phyloP scores from a whole-genome alignment of 2,329 filamentous ascomycete genomes.

The Fusarium xyrophilum region DNA sequence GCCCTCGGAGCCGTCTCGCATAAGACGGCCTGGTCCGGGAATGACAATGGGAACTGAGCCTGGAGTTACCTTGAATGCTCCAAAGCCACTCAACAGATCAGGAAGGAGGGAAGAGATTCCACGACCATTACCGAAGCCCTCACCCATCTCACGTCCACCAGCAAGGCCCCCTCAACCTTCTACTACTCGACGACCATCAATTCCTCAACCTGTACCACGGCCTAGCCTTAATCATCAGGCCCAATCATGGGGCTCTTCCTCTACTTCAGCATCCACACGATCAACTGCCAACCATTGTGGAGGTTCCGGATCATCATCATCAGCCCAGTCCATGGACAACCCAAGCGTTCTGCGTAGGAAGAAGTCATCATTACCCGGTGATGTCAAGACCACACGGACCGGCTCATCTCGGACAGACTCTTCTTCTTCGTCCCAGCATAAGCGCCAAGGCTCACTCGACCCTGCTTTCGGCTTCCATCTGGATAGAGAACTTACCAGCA shows the following conservation, averaged over 20 bases:
- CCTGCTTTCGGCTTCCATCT: constrained; percentile 45
- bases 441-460: constrained; percentile 48
- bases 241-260: constrained; percentile 52
- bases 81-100: constrained; percentile 36
- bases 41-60: constrained; percentile 22
- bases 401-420: constrained; percentile 51
- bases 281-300: constrained; percentile 44
- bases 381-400: constrained; percentile 44
- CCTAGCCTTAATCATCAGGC: constrained; percentile 50
- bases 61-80: constrained; percentile 26
- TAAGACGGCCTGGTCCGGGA: constrained; percentile 38
- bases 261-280: constrained; percentile 44
- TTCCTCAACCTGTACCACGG: constrained; percentile 35
- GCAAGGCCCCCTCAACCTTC: constrained; percentile 37
- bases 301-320: constrained; percentile 46
- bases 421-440: constrained; percentile 53
- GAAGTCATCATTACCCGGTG: constrained; percentile 54
- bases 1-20: constrained; percentile 48
- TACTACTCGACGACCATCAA: constrained; percentile 35
- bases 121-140: constrained; percentile 26
- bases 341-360: constrained; percentile 57
- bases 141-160: constrained; percentile 25
- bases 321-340: constrained; percentile 46
- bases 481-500: constrained; percentile 53
- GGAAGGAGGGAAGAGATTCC: constrained; percentile 34